phyloP scores from a whole-genome alignment of 78 protist genomes.

The Dictyostelium discoideum region DNA sequence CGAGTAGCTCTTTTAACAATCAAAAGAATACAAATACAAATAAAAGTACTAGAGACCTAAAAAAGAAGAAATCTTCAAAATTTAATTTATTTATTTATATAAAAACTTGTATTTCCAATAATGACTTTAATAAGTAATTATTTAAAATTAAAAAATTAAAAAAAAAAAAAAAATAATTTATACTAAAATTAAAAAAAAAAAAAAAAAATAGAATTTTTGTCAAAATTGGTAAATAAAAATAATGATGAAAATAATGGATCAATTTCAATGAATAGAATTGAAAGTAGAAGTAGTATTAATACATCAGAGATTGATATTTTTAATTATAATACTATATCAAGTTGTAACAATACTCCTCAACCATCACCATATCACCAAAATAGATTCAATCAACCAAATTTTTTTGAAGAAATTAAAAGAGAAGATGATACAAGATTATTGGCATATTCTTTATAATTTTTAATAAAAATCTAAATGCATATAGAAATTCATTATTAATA shows the following conservation, averaged over 20 bases:
- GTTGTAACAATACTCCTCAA: slow-evolving; percentile 17
- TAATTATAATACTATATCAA: not conserved
- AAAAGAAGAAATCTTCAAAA: not conserved
- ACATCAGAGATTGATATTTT: not conserved
- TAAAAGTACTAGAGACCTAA: not conserved
- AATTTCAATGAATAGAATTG: not conserved
- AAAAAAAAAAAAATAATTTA: not conserved
- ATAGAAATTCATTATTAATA: no score
- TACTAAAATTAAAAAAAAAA: not conserved
- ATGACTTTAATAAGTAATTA: slow-evolving; percentile 7
- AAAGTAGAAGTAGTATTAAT: not conserved
- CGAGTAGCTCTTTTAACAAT: not conserved
- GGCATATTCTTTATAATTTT: not conserved
- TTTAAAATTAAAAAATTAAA: not conserved
- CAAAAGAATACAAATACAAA: not conserved
- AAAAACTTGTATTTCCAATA: not conserved
- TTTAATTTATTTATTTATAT: slow-evolving; percentile 1
- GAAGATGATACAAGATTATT: slow-evolving; percentile 12
- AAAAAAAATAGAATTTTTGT: not conserved
- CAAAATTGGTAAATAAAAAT: slow-evolving; percentile 11
- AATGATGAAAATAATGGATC: not conserved
- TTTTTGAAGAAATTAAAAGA: slow-evolving; percentile 14
- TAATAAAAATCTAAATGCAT: no score
- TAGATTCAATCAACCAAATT: not conserved
- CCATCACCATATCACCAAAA: not conserved